Conservation (phyloP, 176 grass and related monocot genomes). For the Hyparrhenia diplandra region DNA sequence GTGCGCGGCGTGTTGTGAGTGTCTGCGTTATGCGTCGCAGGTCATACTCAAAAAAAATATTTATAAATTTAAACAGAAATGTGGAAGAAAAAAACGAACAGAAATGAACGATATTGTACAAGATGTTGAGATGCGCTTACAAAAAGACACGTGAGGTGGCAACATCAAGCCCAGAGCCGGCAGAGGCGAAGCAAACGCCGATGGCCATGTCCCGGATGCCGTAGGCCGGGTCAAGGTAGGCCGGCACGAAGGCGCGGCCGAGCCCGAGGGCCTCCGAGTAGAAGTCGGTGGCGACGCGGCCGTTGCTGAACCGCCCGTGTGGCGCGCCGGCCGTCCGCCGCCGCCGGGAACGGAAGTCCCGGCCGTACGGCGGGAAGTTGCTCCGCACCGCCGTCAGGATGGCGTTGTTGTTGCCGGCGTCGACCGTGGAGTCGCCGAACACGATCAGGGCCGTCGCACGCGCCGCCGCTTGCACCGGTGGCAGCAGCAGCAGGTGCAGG, state of each 20-base stretch:
- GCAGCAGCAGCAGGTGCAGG: background rate
- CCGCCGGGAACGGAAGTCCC: constrained; percentile 35
- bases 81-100: background rate
- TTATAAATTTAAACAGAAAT: background rate
- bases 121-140: constrained; percentile 23
- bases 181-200: constrained; percentile 75
- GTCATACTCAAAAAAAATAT: no score
- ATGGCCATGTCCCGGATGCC: constrained; percentile 48
- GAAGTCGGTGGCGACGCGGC: constrained; percentile 65
- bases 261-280: constrained; percentile 56
- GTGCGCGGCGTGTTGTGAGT: no score
- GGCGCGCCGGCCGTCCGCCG: constrained; percentile 17
- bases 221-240: constrained; percentile 57
- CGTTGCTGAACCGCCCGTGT: constrained; percentile 78
- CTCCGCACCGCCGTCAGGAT: constrained; percentile 35
- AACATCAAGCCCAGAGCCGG: constrained; percentile 56
- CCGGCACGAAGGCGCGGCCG: constrained; percentile 39
- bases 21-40: no score
- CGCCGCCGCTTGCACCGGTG: background rate
- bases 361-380: constrained; percentile 63
- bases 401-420: constrained; percentile 72
- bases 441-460: constrained; percentile 56
- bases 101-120: background rate
- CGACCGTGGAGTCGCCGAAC: constrained; percentile 76
- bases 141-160: constrained; percentile 48